A percentile compares a stretch with the other conserved stretches of the same genome.
These are phyloP conservation scores for Neofusicoccum kwambonambiense DNA, from an alignment of 2,329 filamentous ascomycete genomes.

Conservation along the genomic window DNA sequence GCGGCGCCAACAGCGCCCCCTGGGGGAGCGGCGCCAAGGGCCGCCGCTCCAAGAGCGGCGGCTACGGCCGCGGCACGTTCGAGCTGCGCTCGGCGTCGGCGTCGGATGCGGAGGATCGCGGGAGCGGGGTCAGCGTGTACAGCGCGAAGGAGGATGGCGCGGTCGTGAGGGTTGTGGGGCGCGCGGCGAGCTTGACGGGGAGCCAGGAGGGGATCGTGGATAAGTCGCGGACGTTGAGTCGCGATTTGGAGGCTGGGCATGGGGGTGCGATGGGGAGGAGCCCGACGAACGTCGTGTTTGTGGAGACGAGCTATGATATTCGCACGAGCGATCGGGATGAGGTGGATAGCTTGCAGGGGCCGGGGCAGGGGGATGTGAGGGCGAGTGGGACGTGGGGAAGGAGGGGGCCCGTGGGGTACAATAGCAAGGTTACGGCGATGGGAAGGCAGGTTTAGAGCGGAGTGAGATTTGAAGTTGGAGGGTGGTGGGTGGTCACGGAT, in stretches of 20 bases:
- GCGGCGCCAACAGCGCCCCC: too few species aligned
- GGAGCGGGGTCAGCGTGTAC: not conserved
- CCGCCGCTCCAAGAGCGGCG: not conserved
- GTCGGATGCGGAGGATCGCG: not conserved
- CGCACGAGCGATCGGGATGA: not conserved
- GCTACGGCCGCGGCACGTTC: not conserved
- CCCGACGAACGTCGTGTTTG: not conserved
- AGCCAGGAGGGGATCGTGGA: not conserved
- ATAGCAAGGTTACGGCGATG: not conserved
- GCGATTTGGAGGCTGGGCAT: not conserved
- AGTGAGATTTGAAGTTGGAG: too few species aligned
- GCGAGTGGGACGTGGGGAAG: not conserved
- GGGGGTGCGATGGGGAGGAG: not conserved
- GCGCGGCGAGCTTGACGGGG: not conserved
- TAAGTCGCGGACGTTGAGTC: not conserved
- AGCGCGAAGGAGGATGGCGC: not conserved
- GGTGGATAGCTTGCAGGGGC: not conserved
- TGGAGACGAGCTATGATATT: constrained; percentile 12
- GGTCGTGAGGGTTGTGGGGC: not conserved
- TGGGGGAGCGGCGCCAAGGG: not conserved
- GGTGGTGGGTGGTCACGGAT: too few species aligned
- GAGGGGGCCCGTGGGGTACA: not conserved
- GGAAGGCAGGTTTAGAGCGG: not conserved
- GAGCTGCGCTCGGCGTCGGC: not conserved
- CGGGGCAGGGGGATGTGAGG: not conserved